Percentiles rank a stretch among this genome's conserved stretches.
Conservation (phyloP, 2,329 filamentous ascomycete species). For the Acephala macrosclerotiorum region DNA sequence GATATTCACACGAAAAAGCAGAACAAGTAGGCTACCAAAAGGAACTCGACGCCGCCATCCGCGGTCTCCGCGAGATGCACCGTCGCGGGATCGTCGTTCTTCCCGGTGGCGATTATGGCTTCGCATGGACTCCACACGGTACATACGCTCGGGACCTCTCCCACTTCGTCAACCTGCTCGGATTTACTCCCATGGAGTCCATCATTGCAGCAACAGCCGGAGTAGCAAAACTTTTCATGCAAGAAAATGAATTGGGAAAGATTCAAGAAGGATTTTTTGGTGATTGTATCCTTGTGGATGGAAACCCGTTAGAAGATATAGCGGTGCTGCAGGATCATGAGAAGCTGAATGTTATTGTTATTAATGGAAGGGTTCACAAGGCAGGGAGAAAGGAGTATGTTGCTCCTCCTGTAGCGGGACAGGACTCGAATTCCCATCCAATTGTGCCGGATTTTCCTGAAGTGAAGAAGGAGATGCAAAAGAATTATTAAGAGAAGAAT, state of each 20-base stretch:
- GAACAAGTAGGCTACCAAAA: constrained; percentile 52
- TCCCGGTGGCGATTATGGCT: constrained; percentile 54
- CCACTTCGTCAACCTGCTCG: constrained; percentile 52
- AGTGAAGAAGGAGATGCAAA: constrained; percentile 35
- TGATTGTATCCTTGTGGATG: constrained; percentile 53
- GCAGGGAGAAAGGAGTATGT: constrained; percentile 33
- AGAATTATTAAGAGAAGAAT: constrained; percentile 23
- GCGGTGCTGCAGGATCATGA: constrained; percentile 47
- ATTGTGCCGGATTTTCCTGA: constrained; percentile 37
- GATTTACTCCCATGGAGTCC: constrained; percentile 51
- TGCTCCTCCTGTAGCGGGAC: constrained; percentile 29
- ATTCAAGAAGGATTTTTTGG: constrained; percentile 49
- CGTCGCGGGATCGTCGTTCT: constrained; percentile 51
- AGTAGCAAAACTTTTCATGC: constrained; percentile 49
- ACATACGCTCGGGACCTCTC: constrained; percentile 54
- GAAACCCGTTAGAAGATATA: constrained; percentile 51
- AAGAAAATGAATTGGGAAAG: constrained; percentile 48
- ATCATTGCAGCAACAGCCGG: constrained; percentile 51
- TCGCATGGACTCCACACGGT: constrained; percentile 54
- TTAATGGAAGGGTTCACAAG: constrained; percentile 56
- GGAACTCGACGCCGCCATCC: constrained; percentile 50
- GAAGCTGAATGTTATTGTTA: constrained; percentile 54
- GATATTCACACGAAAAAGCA: constrained; percentile 50
- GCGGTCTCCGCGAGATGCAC: constrained; percentile 53
- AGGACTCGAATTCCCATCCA: constrained; percentile 28